Conservation (phyloP, 805 yeast species). For the Debaryomyces hansenii region DNA sequence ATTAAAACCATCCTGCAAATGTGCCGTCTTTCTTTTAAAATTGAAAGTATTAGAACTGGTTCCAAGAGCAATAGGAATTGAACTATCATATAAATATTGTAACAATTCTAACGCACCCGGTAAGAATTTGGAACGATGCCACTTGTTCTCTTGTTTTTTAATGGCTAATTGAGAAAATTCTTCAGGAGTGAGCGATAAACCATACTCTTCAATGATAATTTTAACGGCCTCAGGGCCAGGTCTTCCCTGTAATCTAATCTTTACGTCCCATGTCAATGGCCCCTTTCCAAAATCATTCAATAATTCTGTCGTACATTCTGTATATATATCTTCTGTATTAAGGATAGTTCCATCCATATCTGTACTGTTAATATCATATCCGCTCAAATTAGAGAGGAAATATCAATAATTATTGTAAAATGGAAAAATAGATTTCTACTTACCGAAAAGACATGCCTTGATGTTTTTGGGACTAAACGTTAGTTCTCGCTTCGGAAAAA, state of each 20-base stretch:
- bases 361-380: conserved; percentile 8
- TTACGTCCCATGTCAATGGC: conserved; percentile 86
- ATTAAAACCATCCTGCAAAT: conserved; percentile 61
- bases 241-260: conserved; percentile 82
- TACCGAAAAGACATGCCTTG: conserved; percentile 74
- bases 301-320: conserved; percentile 69
- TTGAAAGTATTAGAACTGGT: conserved; percentile 73
- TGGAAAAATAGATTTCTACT: conserved; percentile 18
- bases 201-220: conserved; percentile 65
- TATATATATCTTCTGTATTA: conserved; percentile 90
- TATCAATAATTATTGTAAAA: neutral
- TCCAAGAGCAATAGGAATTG: conserved; percentile 84
- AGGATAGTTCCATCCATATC: conserved; percentile 96
- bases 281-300: conserved; percentile 73
- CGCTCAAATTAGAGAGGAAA: conserved; percentile 9
- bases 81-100: conserved; percentile 45
- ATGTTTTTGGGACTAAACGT: conserved; percentile 9
- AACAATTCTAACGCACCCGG: conserved; percentile 86
- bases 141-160: conserved; percentile 53
- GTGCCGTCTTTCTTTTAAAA: conserved; percentile 70
- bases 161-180: conserved; percentile 57
- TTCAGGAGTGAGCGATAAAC: conserved; percentile 63
- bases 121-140: conserved; percentile 66
- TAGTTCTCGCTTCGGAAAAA: neutral
- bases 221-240: conserved; percentile 80